Evolutionary conservation across 371 early-diverging fungal genomes (phyloP), one percentile per base, ranked within the genome.

Genomic region (Blakeslea trispora): DNA sequence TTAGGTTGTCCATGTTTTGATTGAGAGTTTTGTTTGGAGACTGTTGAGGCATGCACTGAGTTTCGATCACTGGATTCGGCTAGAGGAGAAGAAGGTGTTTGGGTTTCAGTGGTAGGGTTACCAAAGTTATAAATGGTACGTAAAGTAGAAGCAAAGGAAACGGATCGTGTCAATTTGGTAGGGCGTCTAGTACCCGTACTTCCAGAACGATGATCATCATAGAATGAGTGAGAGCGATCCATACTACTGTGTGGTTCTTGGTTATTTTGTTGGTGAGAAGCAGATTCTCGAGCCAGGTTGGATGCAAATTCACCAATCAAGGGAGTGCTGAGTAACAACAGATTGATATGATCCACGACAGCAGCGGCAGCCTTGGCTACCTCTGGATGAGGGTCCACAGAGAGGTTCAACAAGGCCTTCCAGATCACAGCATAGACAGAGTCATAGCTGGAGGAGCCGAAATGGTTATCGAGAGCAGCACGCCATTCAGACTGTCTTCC

Each of bases 371-470:
- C 66, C 17, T 69, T 63, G 3, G 92, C 81, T 1, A 92, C 89
- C 5, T 84, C 83, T 1, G 82, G 82, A 55, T 86, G 82, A 10
- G 95, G 87, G 63, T 95, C 95, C 1, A 88, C 85, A 13, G 90
- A 87, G 7, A 93, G 71, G 41, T 79, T 85, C 28, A 93, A 75
- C 4, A 95, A 60, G 5, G 86, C 83, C 62, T 93, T 93, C 90
- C 90, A 91, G 13, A 91, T 72, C 14, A 80, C 84, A 0, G 75
- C 71, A 55, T 90, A 88, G 6, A 87, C 82, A 1, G 83, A 72
- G 32, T 72, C 69, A 49, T 79, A 77, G 44, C 79, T 72, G 0
- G 72, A 64, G 9, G 81, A 63, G 7, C 71, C 69, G 55, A 74
- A 63, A 48, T 74, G 68, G 18, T 65, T 60, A 34, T 69, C 68